Evolutionary conservation across 116 monocot species (phyloP).

Genomic region (Phalaenopsis hybrid): DNA sequence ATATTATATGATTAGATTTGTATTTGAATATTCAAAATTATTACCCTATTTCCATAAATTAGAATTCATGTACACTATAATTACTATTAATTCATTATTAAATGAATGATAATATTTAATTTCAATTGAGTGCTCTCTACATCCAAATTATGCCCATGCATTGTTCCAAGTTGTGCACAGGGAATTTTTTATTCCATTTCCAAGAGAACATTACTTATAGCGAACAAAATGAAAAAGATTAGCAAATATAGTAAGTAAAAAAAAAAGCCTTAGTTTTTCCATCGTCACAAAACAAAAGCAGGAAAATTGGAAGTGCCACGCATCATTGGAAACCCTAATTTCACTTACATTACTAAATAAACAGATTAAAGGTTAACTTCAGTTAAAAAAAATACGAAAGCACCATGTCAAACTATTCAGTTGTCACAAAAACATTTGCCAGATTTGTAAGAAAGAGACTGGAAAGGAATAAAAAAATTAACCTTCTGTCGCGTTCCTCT

Average conservation of each 20-base stretch:
- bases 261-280: background rate
- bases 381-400: background rate
- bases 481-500: conserved; percentile 45
- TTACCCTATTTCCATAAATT: too few relatives aligned
- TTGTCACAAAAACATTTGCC: background rate
- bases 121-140: too few relatives aligned
- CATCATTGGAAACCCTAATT: background rate
- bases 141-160: too few relatives aligned
- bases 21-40: too few relatives aligned
- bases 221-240: background rate
- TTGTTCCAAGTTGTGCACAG: too few relatives aligned
- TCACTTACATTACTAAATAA: background rate
- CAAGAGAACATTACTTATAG: too few relatives aligned
- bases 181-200: too few relatives aligned
- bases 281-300: background rate
- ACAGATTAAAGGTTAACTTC: background rate
- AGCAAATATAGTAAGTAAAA: background rate
- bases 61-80: too few relatives aligned
- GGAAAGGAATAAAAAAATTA: background rate
- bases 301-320: background rate
- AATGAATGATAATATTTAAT: too few relatives aligned
- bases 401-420: background rate
- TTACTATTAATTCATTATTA: too few relatives aligned
- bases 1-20: too few relatives aligned
- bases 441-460: background rate